Base-by-base conservation (phyloP, 2,329 filamentous ascomycete species). In the Scedosporium dehoogii region DNA sequence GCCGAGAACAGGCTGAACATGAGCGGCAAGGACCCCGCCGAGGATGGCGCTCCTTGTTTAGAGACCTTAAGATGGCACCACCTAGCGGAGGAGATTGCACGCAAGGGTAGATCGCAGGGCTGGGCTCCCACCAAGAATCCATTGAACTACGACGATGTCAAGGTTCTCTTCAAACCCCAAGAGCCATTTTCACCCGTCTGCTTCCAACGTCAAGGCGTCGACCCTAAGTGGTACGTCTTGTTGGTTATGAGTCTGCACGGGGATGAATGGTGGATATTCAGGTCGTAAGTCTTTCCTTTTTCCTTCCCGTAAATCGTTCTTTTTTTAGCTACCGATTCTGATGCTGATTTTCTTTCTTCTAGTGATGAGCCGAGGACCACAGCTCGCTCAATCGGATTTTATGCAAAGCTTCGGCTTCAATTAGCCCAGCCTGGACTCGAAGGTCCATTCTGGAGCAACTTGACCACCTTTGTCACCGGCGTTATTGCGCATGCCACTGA, bases 211-310 rank as follows among this genome's bases (percentile, higher is more conserved):
- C 78, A 78, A 63, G 85, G 84, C n/a, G 96, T 92, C 90, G 80
- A 80, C 9, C 71, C 81, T 14, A 78, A 82, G 60, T 96, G 91
- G 90, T 84, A 87, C 65, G 76, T 96, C 46, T 86, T 87, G 66
- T 81, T 89, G 56, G 85, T 85, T 60, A 81, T 91, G 71, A 86
- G 87, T 70, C 79, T 89, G 69, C 80, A 81, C 69, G 90, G 90
- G 61, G 90, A 94, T 70, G 82, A 81, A 65, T 96, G 90, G 90
- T 92, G 88, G 85, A 76, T 92, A 64, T 78, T 91, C 61, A 82
- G 88, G 72, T 73, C 84, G 81, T 86, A 76, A 75, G 81, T 78
- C 9, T 16, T n/a, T 18, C 21, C 33, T n/a, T 10, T 18, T 21
- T n/a, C 41, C 41, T 25, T 29, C 63, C 55, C 27, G 41, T 29